Percentiles rank a stretch among this genome's conserved stretches.
Evolutionary conservation across 495 filamentous ascomycete genomes (phyloP).

Genomic region (Daldinia loculata): DNA sequence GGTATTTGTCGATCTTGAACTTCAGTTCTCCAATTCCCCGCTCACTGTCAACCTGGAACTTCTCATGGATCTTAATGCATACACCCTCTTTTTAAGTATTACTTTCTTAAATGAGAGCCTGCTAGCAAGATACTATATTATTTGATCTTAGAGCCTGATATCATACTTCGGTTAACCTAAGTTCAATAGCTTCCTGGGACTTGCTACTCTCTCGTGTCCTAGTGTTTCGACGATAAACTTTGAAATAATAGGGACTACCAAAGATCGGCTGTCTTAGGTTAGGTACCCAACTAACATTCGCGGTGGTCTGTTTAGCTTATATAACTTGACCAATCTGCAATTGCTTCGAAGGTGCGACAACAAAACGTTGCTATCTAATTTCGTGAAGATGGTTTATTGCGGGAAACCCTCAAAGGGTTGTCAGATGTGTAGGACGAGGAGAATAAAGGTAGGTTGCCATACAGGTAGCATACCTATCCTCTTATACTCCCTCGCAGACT

Average conservation of each 20-base stretch:
- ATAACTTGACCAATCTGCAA: no score
- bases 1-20: constrained; percentile 11
- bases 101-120: not conserved
- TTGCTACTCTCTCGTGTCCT: not conserved
- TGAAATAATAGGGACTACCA: not conserved
- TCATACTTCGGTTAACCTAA: not conserved
- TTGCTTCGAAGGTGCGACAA: not conserved
- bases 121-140: not conserved
- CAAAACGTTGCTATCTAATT: not conserved
- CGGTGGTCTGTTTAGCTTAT: not conserved
- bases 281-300: no score
- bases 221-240: not conserved
- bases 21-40: not conserved
- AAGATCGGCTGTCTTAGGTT: no score
- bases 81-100: not conserved
- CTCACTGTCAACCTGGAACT: not conserved
- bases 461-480: not conserved
- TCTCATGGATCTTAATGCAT: not conserved
- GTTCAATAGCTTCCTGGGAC: not conserved
- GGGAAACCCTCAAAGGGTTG: constrained; percentile 78
- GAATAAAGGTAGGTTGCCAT: constrained; percentile 69
- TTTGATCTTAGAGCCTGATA: not conserved
- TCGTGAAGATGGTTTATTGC: constrained; percentile 72
- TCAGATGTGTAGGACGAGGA: constrained; percentile 73
- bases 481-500: constrained; percentile 9